These are phyloP conservation scores for Alternaria alternata DNA, from an alignment of 2,329 filamentous ascomycete species.

Conservation along the genomic window DNA sequence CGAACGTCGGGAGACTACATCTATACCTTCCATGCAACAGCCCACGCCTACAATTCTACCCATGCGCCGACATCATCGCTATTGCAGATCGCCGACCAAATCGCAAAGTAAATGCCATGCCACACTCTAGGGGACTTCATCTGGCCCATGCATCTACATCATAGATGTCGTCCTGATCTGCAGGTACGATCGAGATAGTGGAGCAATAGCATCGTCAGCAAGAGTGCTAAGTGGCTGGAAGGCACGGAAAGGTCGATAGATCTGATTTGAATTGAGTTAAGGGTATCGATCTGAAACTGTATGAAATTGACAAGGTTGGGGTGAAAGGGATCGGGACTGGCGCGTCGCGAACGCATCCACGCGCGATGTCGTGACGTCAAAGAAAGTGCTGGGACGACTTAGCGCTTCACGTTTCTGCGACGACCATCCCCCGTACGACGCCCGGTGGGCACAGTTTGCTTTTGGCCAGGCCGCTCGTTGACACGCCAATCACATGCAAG, in stretches of 20 bases:
- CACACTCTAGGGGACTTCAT: conserved; percentile 13
- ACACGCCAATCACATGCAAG: neutral
- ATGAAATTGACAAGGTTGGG: conserved; percentile 4
- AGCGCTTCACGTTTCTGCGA: conserved; percentile 3
- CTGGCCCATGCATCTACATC: conserved; percentile 18
- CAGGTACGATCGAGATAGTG: conserved; percentile 21
- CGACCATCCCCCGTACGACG: neutral
- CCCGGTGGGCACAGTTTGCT: neutral
- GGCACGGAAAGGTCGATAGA: neutral
- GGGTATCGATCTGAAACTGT: conserved; percentile 11
- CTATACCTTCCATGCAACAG: conserved; percentile 1
- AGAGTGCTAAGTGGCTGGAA: neutral
- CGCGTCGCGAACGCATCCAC: conserved; percentile 1
- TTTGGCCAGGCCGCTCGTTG: neutral
- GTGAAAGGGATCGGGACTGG: conserved; percentile 2
- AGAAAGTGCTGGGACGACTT: neutral
- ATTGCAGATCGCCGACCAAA: conserved; percentile 1
- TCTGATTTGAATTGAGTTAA: neutral
- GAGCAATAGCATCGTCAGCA: neutral
- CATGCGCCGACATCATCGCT: conserved; percentile 15
- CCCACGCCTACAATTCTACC: neutral
- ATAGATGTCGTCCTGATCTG: conserved; percentile 19
- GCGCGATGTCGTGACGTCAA: conserved; percentile 16
- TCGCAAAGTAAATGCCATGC: conserved; percentile 9
- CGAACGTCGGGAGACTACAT: neutral